Base-by-base conservation (phyloP, 1,284 basidiomycete species). In the Pseudozyma tsukubaensis region DNA sequence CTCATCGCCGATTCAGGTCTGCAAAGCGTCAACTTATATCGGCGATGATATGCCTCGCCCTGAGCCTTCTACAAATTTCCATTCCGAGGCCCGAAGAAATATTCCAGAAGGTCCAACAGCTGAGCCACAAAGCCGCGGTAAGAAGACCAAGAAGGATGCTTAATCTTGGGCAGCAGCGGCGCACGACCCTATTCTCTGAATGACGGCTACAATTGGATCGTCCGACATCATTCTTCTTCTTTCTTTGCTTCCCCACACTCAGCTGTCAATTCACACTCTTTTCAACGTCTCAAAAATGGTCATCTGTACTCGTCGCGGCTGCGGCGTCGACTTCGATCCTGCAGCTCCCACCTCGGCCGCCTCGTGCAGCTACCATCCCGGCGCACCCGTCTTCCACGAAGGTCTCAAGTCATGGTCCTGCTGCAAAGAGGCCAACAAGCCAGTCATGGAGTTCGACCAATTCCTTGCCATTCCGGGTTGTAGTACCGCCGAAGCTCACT, bases 381-480 rank as follows among this genome's bases (percentile, higher is more conserved):
- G 83, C 50, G 72, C 78, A 9, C 82, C 83, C 24, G 76, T 84
- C 40, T 84, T 84, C 59, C 83, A 83, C 70, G 83, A 84, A 56
- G 82, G 82, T 16, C 76, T 77, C 45, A 84, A 84, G 60, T 82
- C 80, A 1, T 84, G 83, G 83, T 83, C 83, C 2, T 84, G 83
- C 73, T 84, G 83, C 77, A 72, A 80, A 36, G 72, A 80, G 9
- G 71, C 65, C 19, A 81, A 83, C 77, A 83, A 83, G 69, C 82
- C 83, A 12, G 83, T 84, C 52, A 61, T 83, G 60, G 83, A 84
- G 48, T 84, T 84, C 55, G 83, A 84, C 36, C 77, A 83, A 37
- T 83, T 84, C 52, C 61, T 84, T 18, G 62, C 74, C 34, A 78
- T 84, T 32, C 55, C 57, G 9, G 80, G 81, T n/a, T 84, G 82